Conservation (phyloP, 495 filamentous ascomycete species). For the Podospora sp. region DNA sequence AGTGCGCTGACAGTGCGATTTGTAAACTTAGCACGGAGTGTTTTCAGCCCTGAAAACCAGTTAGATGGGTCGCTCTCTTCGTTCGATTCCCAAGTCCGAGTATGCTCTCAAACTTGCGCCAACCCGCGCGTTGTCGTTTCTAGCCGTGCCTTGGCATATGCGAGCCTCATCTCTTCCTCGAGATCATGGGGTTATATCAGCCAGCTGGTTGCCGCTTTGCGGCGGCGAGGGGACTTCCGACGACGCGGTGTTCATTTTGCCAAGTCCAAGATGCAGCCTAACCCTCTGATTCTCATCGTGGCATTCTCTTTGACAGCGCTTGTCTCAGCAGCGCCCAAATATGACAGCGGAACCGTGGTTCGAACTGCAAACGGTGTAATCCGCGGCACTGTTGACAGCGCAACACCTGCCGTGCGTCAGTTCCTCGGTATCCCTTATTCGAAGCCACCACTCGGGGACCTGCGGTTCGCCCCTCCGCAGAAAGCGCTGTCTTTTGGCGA, state of each 20-base stretch:
- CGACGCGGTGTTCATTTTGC: neutral
- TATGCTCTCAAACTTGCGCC: neutral
- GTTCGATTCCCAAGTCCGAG: neutral
- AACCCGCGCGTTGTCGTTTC: neutral
- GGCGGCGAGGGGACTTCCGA: neutral
- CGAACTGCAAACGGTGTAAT: neutral
- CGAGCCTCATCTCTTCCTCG: neutral
- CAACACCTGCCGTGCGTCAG: conserved; percentile 27
- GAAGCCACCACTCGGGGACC: conserved; percentile 48
- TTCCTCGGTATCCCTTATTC: conserved; percentile 63
- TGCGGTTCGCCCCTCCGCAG: conserved; percentile 47
- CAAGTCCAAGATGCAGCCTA: neutral
- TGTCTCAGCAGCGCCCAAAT: neutral
- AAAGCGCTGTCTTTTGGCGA: conserved; percentile 19
- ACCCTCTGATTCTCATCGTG: neutral
- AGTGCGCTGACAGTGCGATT: neutral
- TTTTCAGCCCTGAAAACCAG: neutral
- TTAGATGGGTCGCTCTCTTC: neutral
- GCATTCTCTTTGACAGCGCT: neutral
- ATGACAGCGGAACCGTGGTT: neutral
- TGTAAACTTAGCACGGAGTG: neutral
- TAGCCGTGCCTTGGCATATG: neutral
- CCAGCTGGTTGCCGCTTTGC: neutral
- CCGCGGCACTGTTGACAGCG: conserved; percentile 20
- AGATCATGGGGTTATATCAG: neutral